Conservation (phyloP, 371 early-diverging fungal genomes). For the Encephalitozoon romaleae region DNA sequence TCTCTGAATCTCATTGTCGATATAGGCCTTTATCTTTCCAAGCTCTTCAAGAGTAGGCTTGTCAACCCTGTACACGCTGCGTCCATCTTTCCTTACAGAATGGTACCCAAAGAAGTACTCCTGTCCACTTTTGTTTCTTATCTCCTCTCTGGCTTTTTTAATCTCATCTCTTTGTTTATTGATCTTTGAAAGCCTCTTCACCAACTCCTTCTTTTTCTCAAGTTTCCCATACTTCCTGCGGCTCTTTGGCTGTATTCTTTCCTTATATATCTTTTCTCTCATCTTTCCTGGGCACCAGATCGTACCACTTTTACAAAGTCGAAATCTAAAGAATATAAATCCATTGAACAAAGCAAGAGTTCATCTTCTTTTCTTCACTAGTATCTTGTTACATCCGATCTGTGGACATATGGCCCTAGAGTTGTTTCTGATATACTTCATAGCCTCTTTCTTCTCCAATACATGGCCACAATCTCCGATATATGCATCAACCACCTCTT, state of each 20-base stretch:
- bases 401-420: slow-evolving; percentile 34
- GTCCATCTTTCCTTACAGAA: slow-evolving; percentile 22
- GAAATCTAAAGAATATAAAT: neutral
- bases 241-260: slow-evolving; percentile 28
- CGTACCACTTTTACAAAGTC: neutral
- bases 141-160: slow-evolving; percentile 36
- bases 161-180: slow-evolving; percentile 40
- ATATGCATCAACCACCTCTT: slow-evolving; percentile 43
- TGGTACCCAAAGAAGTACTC: slow-evolving; percentile 52
- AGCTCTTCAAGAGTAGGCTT: slow-evolving; percentile 19
- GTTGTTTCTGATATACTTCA: slow-evolving; percentile 34
- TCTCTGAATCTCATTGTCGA: slow-evolving; percentile 41
- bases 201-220: slow-evolving; percentile 49
- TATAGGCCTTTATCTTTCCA: slow-evolving; percentile 5
- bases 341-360: neutral
- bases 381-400: slow-evolving; percentile 43
- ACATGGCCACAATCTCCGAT: slow-evolving; percentile 57
- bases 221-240: slow-evolving; percentile 34
- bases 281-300: neutral
- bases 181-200: slow-evolving; percentile 37
- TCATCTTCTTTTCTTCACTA: neutral
- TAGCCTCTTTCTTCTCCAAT: slow-evolving; percentile 49
- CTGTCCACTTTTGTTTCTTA: slow-evolving; percentile 36
- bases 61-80: neutral
- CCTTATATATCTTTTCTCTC: slow-evolving; percentile 22